A percentile compares a stretch with the other conserved stretches of the same genome.
Evolutionary conservation across 2,329 filamentous ascomycete species (phyloP).

Genomic region (Calonectria leucothoes): DNA sequence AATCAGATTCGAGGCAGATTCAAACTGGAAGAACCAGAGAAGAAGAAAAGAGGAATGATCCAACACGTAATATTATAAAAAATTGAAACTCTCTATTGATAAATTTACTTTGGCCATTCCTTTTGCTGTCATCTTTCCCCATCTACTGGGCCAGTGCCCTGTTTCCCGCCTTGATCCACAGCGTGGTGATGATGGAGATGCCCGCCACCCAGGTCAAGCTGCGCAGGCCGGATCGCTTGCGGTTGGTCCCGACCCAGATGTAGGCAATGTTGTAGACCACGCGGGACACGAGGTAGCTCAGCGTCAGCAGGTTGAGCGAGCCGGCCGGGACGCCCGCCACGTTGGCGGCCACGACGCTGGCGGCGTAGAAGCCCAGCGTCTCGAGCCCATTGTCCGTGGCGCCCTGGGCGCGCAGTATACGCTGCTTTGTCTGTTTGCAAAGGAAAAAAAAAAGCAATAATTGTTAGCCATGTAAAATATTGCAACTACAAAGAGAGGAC

Average conservation of each 20-base stretch:
- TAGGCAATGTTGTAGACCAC: conserved; percentile 56
- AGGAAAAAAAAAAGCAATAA: not conserved
- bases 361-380: conserved; percentile 56
- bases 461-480: not conserved
- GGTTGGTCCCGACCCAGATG: conserved; percentile 55
- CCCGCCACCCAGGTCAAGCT: conserved; percentile 52
- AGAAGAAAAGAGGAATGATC: too few relatives aligned
- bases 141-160: conserved; percentile 29
- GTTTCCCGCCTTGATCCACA: conserved; percentile 57
- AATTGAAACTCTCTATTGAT: not conserved
- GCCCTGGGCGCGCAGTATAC: conserved; percentile 64
- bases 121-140: too few relatives aligned
- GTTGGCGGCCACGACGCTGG: conserved; percentile 59
- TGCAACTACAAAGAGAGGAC: not conserved
- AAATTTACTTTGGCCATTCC: not conserved
- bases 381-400: conserved; percentile 58
- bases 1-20: not conserved
- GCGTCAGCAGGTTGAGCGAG: conserved; percentile 54
- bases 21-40: not conserved
- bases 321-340: conserved; percentile 50
- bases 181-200: conserved; percentile 45
- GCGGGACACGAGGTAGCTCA: conserved; percentile 54
- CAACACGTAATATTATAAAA: too few relatives aligned
- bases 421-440: conserved; percentile 61
- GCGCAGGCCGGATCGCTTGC: conserved; percentile 50